These are phyloP conservation scores for Cutaneotrichosporon sp. DNA, from an alignment of 1,284 basidiomycete genomes.

Conservation along the genomic window DNA sequence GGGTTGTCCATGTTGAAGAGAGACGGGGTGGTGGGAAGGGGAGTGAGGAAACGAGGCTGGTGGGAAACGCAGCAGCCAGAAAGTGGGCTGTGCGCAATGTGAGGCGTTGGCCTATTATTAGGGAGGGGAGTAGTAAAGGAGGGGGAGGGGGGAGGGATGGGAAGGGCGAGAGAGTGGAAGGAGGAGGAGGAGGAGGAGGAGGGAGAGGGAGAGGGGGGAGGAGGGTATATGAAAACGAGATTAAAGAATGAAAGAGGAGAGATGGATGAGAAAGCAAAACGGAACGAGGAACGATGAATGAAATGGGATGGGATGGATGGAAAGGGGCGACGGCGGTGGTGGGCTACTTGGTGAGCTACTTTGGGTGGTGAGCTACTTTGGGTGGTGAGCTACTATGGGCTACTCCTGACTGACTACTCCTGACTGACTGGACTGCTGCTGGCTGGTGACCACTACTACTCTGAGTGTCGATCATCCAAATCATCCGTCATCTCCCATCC, in stretches of 20 bases:
- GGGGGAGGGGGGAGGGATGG: background rate
- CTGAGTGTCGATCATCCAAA: too few species aligned
- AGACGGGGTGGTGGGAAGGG: background rate
- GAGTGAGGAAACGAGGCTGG: background rate
- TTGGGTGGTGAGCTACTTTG: too few species aligned
- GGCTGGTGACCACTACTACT: too few species aligned
- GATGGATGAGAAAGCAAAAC: background rate
- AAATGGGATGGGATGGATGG: background rate
- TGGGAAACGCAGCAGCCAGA: background rate
- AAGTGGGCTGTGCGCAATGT: background rate
- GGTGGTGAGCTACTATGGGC: too few species aligned
- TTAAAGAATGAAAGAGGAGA: background rate
- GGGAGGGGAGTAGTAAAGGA: background rate
- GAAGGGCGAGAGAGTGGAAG: background rate
- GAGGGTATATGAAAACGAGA: background rate
- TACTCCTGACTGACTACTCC: too few species aligned
- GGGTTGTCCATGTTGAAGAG: slow-evolving; percentile 26
- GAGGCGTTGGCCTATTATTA: background rate
- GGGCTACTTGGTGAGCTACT: too few species aligned
- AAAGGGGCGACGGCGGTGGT: too few species aligned
- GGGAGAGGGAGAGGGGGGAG: slow-evolving; percentile 2
- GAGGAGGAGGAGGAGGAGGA: background rate
- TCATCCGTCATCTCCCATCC: too few species aligned
- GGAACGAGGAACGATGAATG: too few species aligned
- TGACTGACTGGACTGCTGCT: too few species aligned